Conservation (phyloP, 352 stramenopile genomes). For the Phytopythium montanum region DNA sequence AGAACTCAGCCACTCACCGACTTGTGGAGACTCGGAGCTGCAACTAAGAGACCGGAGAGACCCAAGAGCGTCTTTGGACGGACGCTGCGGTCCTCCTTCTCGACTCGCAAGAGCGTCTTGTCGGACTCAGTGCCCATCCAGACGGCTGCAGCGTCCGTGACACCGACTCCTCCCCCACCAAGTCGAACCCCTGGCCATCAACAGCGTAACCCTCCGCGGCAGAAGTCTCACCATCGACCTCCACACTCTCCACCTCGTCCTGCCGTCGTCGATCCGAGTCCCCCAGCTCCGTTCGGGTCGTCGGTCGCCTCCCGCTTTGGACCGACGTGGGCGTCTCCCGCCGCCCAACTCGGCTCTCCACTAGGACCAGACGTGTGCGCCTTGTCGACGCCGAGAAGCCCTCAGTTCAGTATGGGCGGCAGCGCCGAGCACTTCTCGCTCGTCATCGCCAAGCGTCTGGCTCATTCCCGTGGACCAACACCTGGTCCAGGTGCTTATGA, state of each 20-base stretch:
- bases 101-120: slow-evolving; percentile 8
- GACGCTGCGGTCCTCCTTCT: slow-evolving; percentile 8
- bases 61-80: slow-evolving; percentile 28
- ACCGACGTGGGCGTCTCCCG: not conserved
- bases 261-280: not conserved
- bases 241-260: not conserved
- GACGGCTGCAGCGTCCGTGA: not conserved
- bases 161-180: not conserved
- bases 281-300: slow-evolving; percentile 24
- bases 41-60: slow-evolving; percentile 3
- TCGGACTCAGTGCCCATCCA: not conserved
- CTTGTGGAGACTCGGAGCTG: not conserved
- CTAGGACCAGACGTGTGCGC: not conserved
- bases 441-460: slow-evolving; percentile 21
- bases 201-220: not conserved
- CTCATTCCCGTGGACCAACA: slow-evolving; percentile 15
- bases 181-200: not conserved
- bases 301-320: slow-evolving; percentile 29
- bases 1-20: not conserved
- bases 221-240: not conserved
- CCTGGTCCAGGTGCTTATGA: slow-evolving; percentile 40
- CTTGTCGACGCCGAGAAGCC: slow-evolving; percentile 2
- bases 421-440: slow-evolving; percentile 36
- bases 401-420: slow-evolving; percentile 20
- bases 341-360: not conserved